Conservation (phyloP, 2,329 filamentous ascomycete species). For the Ophiostoma triangulosporum region DNA sequence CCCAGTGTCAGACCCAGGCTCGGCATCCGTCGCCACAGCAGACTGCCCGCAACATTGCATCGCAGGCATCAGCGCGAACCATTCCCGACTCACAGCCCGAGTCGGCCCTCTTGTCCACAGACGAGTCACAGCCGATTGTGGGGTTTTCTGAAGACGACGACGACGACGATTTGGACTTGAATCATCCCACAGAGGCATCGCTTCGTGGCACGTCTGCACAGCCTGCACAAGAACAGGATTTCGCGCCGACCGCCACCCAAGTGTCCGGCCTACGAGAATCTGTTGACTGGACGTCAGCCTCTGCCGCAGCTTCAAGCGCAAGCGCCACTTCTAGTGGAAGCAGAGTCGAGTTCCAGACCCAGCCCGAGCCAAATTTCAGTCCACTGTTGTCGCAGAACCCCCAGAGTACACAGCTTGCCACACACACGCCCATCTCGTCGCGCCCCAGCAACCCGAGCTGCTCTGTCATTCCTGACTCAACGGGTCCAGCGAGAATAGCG, state of each 20-base stretch:
- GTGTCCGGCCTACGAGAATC: slow-evolving; percentile 4
- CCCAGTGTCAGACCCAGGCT: neutral
- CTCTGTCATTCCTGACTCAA: slow-evolving; percentile 10
- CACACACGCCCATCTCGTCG: neutral
- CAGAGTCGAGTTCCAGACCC: slow-evolving; percentile 9
- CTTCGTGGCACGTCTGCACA: neutral
- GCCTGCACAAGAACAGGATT: neutral
- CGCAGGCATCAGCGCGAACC: neutral
- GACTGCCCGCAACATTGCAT: no score
- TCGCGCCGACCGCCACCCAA: neutral
- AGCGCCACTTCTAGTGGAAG: neutral
- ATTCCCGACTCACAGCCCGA: slow-evolving; percentile 12
- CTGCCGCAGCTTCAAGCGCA: neutral
- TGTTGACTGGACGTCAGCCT: slow-evolving; percentile 5
- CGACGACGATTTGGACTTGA: neutral
- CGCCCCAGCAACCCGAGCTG: neutral
- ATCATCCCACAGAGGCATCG: neutral
- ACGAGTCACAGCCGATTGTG: neutral
- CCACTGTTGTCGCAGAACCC: neutral
- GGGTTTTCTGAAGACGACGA: neutral
- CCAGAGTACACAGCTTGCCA: neutral
- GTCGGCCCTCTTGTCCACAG: neutral
- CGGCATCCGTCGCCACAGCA: no score
- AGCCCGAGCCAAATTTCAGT: slow-evolving; percentile 9
- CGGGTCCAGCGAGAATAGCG: slow-evolving; percentile 1